Percentiles rank a stretch among this genome's conserved stretches.
These are phyloP conservation scores for Centella asiatica DNA, from an alignment of 129 eudicot species.

Conservation along the genomic window DNA sequence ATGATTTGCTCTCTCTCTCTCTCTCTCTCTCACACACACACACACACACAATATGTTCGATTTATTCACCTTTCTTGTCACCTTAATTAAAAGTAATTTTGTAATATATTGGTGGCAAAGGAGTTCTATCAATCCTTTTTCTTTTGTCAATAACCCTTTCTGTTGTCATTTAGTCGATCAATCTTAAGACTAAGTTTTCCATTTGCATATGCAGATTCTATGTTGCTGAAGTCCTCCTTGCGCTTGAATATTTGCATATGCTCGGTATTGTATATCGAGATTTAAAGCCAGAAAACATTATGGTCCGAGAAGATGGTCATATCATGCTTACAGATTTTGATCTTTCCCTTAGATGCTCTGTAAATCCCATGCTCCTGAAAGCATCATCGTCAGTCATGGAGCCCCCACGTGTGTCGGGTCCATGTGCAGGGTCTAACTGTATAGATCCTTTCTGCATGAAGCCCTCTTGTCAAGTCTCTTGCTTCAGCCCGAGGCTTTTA, in stretches of 20 bases:
- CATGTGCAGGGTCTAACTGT: slow-evolving; percentile 79
- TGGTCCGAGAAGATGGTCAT: slow-evolving; percentile 98
- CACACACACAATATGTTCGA: too few relatives aligned
- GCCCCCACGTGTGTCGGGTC: slow-evolving; percentile 78
- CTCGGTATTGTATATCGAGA: slow-evolving; percentile 93
- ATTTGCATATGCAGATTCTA: slow-evolving; percentile 57
- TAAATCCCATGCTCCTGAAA: slow-evolving; percentile 68
- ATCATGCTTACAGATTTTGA: slow-evolving; percentile 98
- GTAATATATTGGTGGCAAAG: background rate
- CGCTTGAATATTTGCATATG: slow-evolving; percentile 93
- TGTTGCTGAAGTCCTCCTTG: slow-evolving; percentile 96
- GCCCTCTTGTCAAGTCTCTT: slow-evolving; percentile 81
- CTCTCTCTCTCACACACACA: too few relatives aligned
- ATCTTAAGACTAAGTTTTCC: slow-evolving; percentile 5
- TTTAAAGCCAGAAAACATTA: slow-evolving; percentile 89
- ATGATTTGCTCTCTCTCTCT: background rate
- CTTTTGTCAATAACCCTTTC: too few relatives aligned
- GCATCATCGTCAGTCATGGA: slow-evolving; percentile 33
- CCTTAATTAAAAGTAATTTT: background rate
- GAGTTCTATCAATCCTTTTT: background rate
- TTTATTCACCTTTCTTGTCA: background rate
- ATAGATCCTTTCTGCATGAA: slow-evolving; percentile 85
- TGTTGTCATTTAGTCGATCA: background rate
- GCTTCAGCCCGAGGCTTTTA: slow-evolving; percentile 64
- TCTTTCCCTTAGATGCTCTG: slow-evolving; percentile 86